Evolutionary conservation across 108 stramenopile genomes (phyloP), one percentile per base, ranked within the genome.

Genomic region (Pseudonitzschia pungens): DNA sequence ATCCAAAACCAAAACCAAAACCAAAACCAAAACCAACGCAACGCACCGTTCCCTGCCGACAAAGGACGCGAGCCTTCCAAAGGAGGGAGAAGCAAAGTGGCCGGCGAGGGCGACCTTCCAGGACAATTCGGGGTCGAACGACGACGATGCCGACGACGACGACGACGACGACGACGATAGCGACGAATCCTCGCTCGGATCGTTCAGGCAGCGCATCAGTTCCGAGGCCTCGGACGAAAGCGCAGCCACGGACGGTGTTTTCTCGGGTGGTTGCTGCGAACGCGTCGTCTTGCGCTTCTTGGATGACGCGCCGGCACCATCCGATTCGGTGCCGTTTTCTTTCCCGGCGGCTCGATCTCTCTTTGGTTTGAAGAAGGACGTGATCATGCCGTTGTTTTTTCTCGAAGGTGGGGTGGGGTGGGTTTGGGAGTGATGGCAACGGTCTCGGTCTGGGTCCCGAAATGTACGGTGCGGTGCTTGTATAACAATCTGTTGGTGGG

Each of bases 291-390:
- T 67, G 18, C 42, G 44, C 36, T 48, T 67, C 24, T 67, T 52
- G 50, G 16, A 3, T 20, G 18, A 16, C 3, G 22, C 16, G 67
- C 15, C 40, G 8, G 32, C 40, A 1, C 15, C 48, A 44, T 16
- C 22, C 21, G 9, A 2, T 60, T 7, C 43, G 62, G 43, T 45
- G 18, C 22, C 43, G 63, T 65, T 65, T 51, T 73, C 32, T 10
- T 73, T 41, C 20, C 43, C 50, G 15, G 54, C 52, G 16, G 58
- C 65, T 53, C 73, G 52, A 51, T 68, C 79, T 53, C 75, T 70
- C 40, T 50, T 79, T 12, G 69, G 71, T 59, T 83, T 81, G 75
- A 88, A 88, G 82, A 84, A 88, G 26, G 84, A 75, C 16, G 84
- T 86, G 43, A 88, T 88, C 87, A 86, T 88, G n/a, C n/a, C n/a